Base-by-base conservation (phyloP, 2,329 filamentous ascomycete genomes). In the Hymenotorrendiella dingleyae region DNA sequence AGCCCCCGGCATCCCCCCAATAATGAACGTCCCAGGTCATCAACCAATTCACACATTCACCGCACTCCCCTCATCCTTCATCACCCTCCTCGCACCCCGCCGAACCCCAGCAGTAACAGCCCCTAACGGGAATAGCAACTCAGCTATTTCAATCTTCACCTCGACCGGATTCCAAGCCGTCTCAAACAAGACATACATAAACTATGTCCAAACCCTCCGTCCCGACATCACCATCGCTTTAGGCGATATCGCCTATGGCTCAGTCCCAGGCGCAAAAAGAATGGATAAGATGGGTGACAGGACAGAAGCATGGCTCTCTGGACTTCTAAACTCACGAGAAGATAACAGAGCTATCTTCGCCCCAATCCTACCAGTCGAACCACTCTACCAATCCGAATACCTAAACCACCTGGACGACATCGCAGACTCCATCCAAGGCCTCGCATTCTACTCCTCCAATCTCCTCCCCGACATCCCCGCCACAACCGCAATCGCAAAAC, bases 261-360 rank as follows among this genome's bases (percentile, higher is more conserved):
- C 69, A 41, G 50, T 69, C 4, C 75, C 84, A 0, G 77, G 82
- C 3, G 67, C 73, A 8, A 95, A 94, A 65, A 76, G 90, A 34
- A 77, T 84, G 35, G 72, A 80, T 26, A 89, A 86, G 57, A 96
- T 95, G 81, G 82, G 80, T 19, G 88, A 93, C 58, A 75, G 91
- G 43, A 95, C 87, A 1, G 84, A 93, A 60, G 74, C 77, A 27
- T 97, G 89, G 87, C 70, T 91, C 14, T 75, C 78, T 19, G 76
- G 84, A 49, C 78, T 88, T 38, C 69, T 89, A 26, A 64, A 62
- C 9, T 46, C 55, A 16, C 59, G 61, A 16, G 51, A 58, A n/a
- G 52, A 49, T 20, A 55, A 57, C 14, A 54, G 59, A 20, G 64
- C 70, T 3, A 64, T 84, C 50, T 78, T 84, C 64, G 72, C 82